Evolutionary conservation across 2,329 filamentous ascomycete genomes (phyloP).

Genomic region (Corniculantispora saksenae): DNA sequence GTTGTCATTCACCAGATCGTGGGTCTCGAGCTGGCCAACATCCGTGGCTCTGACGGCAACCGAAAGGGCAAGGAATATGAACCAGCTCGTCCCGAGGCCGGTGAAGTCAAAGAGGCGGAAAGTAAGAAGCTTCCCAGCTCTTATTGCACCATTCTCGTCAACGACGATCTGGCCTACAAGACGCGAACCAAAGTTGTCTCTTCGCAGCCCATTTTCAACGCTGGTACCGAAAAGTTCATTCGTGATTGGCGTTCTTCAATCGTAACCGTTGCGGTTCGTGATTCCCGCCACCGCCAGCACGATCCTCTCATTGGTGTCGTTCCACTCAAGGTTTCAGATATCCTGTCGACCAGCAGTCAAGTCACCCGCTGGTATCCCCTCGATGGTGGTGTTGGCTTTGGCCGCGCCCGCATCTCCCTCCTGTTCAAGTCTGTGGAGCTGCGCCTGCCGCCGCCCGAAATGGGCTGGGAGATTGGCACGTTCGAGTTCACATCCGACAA

Average conservation of each 20-base stretch:
- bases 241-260: constrained; percentile 90
- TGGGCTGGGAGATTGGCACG: constrained; percentile 94
- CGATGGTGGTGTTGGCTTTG: constrained; percentile 90
- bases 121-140: constrained; percentile 79
- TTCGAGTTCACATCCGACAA: constrained; percentile 80
- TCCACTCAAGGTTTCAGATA: constrained; percentile 80
- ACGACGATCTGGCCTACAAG: constrained; percentile 88
- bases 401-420: constrained; percentile 82
- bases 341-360: constrained; percentile 86
- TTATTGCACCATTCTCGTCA: constrained; percentile 90
- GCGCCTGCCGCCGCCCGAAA: constrained; percentile 76
- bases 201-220: constrained; percentile 95
- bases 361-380: constrained; percentile 93
- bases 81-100: constrained; percentile 77
- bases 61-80: constrained; percentile 85
- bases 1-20: constrained; percentile 93
- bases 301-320: constrained; percentile 94
- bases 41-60: constrained; percentile 81
- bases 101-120: constrained; percentile 84
- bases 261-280: constrained; percentile 84
- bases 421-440: constrained; percentile 90
- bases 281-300: constrained; percentile 86
- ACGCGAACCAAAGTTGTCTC: constrained; percentile 93
- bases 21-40: constrained; percentile 86
- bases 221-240: constrained; percentile 88